A percentile compares a stretch with the other conserved stretches of the same genome.
Evolutionary conservation across 441 rosid species (phyloP).

Genomic region (Erodium texanum): DNA sequence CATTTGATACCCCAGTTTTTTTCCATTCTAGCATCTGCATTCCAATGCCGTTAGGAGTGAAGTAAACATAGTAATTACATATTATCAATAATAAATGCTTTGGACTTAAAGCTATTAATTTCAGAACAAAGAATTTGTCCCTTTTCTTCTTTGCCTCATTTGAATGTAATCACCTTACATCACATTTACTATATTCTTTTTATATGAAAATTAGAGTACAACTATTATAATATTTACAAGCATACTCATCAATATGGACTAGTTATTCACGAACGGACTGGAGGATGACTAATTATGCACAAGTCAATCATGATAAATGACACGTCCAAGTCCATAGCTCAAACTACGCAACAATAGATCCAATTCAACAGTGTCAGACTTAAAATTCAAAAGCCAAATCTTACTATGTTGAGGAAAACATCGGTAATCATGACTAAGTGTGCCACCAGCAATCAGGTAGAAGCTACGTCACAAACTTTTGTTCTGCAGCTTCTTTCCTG

Average conservation of each 20-base stretch:
- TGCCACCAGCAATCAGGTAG: neutral
- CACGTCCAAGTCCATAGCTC: neutral
- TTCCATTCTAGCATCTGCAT: conserved; percentile 42
- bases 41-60: no score
- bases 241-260: neutral
- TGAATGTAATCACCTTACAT: neutral
- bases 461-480: neutral
- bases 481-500: neutral
- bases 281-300: neutral
- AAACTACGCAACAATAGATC: neutral
- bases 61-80: neutral
- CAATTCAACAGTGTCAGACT: neutral
- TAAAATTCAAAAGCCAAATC: neutral
- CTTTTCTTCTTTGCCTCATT: neutral
- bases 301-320: neutral
- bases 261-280: neutral
- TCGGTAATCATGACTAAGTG: neutral
- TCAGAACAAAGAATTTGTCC: neutral
- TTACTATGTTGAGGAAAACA: neutral
- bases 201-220: neutral
- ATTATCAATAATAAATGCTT: neutral
- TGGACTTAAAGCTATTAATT: neutral
- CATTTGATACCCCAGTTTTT: conserved; percentile 29
- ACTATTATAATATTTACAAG: neutral
- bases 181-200: neutral